Evolutionary conservation across 1,139 yeast species (phyloP), one percentile per base, ranked within the genome.

Genomic region (Geotrichum europaeum): DNA sequence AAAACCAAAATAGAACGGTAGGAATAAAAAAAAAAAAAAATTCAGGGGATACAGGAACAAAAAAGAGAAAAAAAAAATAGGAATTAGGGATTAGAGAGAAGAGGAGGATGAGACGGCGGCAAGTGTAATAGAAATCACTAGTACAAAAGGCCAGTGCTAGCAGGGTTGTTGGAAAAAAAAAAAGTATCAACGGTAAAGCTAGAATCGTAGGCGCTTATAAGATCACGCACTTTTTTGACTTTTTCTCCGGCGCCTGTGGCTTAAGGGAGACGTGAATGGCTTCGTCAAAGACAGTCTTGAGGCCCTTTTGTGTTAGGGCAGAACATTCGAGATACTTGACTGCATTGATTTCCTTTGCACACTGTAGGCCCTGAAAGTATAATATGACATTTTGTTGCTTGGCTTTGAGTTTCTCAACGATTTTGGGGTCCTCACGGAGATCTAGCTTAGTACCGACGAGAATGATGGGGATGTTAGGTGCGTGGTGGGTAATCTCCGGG

Each of bases 401-500:
- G 76, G 96, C 86, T 69, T 87, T 89, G 67, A 94, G 83, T 75
- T 95, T 87, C 72, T 91, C 94, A 69, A 90, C 81, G 65, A 91
- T 89, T 55, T 89, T 89, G 65, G 91, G 92, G 73, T 94, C 98
- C 69, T 88, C 92, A 74, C 98, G 87, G 71, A 92, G 81, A 80
- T 92, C 98, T 63, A 89, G 86, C 77, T 92, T 97, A 28, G 98
- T 92, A 66, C 98, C 98, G 51, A 92, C 97, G 72, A 92, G 89
- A 70, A 92, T 82, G 71, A 97, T 91, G 43, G 97, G 97, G 55
- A 91, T 97, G 63, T 96, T 96, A 20, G 98, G 98, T 71, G 97
- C 94, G 77, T 94, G 98, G 76, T 92, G 97, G 71, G 89, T 94
- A 64, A 94, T 96, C 76, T 94, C 99, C 43, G 98, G 98, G 78